Conservation (phyloP, 331 rosid species). For the Malus hybrid region DNA sequence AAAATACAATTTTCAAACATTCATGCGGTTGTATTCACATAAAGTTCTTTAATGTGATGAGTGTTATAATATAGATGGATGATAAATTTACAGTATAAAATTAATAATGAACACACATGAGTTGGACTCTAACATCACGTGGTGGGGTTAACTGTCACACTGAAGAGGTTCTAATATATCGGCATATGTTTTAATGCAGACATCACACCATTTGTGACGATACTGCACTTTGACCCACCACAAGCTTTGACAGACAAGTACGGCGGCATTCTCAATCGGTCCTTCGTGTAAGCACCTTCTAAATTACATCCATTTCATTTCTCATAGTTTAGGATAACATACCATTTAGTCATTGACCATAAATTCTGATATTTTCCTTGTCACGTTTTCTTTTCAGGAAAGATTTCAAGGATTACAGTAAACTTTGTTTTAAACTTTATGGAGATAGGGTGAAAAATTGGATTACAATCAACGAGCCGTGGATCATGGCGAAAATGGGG, state of each 20-base stretch:
- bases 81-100: too few species aligned
- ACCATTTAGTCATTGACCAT: too few species aligned
- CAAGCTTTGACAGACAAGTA: constrained; percentile 23
- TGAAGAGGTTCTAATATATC: not conserved
- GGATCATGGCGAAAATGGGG: not conserved
- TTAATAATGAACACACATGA: too few species aligned
- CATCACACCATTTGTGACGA: constrained; percentile 26
- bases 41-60: too few species aligned
- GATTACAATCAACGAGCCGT: constrained; percentile 35
- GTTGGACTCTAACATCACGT: too few species aligned
- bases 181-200: not conserved
- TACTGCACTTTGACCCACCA: constrained; percentile 26
- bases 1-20: too few species aligned
- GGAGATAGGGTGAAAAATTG: constrained; percentile 33
- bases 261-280: constrained; percentile 11
- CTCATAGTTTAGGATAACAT: not conserved
- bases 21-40: too few species aligned
- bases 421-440: constrained; percentile 20
- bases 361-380: not conserved
- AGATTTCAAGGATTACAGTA: constrained; percentile 24
- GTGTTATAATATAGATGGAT: too few species aligned
- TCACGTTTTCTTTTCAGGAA: not conserved
- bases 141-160: too few species aligned
- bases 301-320: not conserved
- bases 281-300: constrained; percentile 11